Percentiles rank a stretch among this genome's conserved stretches.
phyloP scores from a whole-genome alignment of 2,329 filamentous ascomycete species.

The Coniochaeta sp. region DNA sequence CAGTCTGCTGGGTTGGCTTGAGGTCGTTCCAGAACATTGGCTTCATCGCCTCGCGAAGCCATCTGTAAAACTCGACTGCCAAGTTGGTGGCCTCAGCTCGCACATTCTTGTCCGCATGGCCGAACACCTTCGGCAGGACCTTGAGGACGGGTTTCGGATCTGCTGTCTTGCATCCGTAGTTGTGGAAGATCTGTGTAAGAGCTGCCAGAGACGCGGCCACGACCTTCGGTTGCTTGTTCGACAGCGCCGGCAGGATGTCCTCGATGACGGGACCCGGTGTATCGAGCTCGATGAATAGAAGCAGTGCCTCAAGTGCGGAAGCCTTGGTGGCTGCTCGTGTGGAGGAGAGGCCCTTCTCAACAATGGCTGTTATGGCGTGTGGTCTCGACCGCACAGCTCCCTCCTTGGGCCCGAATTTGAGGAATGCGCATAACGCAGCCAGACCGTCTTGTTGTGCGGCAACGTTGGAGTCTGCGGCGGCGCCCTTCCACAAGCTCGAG shows the following conservation, averaged over 20 bases:
- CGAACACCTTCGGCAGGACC: constrained; percentile 81
- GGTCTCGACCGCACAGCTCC: constrained; percentile 71
- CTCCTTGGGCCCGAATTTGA: constrained; percentile 82
- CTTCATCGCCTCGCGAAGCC: constrained; percentile 97
- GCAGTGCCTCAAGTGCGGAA: constrained; percentile 74
- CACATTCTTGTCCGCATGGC: constrained; percentile 96
- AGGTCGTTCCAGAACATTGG: constrained; percentile 94
- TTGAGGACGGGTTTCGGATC: constrained; percentile 94
- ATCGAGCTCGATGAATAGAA: constrained; percentile 88
- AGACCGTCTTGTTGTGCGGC: constrained; percentile 94
- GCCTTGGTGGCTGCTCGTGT: constrained; percentile 85
- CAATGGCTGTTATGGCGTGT: constrained; percentile 68
- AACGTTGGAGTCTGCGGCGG: constrained; percentile 90
- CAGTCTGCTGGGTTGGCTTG: constrained; percentile 90
- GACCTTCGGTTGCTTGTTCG: constrained; percentile 88
- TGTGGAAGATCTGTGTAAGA: constrained; percentile 80
- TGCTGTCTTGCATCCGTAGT: constrained; percentile 88
- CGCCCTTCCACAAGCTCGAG: constrained; percentile 80
- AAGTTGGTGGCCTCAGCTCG: constrained; percentile 88
- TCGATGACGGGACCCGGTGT: constrained; percentile 80
- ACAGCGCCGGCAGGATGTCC: constrained; percentile 74
- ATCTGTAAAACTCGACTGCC: constrained; percentile 90
- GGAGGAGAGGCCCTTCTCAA: constrained; percentile 85
- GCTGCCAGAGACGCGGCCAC: constrained; percentile 65
- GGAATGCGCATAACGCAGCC: constrained; percentile 78